phyloP scores from a whole-genome alignment of 139 green algal species.

The Auxenochlorella protothecoides region DNA sequence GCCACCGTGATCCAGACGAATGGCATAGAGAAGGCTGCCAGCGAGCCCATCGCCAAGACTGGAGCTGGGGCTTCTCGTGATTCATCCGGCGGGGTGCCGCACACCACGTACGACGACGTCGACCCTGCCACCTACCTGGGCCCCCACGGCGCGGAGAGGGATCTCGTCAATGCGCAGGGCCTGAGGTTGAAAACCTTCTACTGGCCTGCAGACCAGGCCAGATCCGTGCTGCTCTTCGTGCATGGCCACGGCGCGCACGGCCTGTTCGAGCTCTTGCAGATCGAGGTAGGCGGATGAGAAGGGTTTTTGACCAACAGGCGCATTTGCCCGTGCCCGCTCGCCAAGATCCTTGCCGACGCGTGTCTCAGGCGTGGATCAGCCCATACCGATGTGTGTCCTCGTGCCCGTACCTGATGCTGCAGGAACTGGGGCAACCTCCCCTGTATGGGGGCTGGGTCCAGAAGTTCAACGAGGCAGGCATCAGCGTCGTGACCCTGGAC shows the following conservation, averaged over 20 bases:
- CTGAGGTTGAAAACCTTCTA: conserved; percentile 30
- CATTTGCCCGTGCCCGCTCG: no score
- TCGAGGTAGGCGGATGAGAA: conserved; percentile 10
- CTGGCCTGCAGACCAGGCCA: conserved; percentile 33
- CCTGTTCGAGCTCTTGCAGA: conserved; percentile 36
- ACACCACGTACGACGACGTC: conserved; percentile 8
- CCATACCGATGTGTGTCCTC: no score
- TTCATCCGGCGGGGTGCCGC: not conserved
- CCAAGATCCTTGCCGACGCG: no score
- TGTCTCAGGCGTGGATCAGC: no score
- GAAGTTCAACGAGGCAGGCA: conserved; percentile 46
- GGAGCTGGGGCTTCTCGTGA: not conserved
- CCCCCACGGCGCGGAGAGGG: conserved; percentile 4
- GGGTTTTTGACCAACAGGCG: no score
- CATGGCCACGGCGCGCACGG: conserved; percentile 52
- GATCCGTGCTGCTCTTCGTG: conserved; percentile 36
- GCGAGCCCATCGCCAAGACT: not conserved
- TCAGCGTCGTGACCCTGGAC: conserved; percentile 51
- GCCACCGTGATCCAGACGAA: not conserved
- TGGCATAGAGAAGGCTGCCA: not conserved
- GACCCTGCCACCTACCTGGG: conserved; percentile 13
- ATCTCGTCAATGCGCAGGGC: conserved; percentile 27
- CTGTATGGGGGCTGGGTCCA: conserved; percentile 55
- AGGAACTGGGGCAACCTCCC: not conserved
- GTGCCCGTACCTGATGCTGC: no score